Evolutionary conservation across 2,329 filamentous ascomycete genomes (phyloP).

Genomic region (Knoxdaviesia capensis): DNA sequence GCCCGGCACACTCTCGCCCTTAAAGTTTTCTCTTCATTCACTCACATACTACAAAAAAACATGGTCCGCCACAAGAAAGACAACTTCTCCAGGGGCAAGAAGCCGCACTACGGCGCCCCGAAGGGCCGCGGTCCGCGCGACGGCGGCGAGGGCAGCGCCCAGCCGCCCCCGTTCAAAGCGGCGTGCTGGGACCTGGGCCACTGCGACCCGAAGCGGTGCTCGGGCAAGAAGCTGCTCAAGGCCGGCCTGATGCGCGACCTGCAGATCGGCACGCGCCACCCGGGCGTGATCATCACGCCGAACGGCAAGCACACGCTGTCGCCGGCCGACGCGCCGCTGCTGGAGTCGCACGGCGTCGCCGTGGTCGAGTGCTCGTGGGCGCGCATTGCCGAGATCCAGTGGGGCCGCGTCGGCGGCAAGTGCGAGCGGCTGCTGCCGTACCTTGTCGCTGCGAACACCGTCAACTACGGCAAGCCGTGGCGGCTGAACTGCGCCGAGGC

Average conservation of each 20-base stretch:
- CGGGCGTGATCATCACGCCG: constrained; percentile 82
- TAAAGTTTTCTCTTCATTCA: too few relatives aligned
- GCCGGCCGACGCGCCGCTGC: constrained; percentile 58
- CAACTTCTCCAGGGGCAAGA: constrained; percentile 49
- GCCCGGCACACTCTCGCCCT: too few relatives aligned
- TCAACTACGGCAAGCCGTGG: constrained; percentile 96
- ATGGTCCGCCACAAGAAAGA: constrained; percentile 99
- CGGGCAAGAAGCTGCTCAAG: constrained; percentile 83
- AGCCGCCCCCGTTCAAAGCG: constrained; percentile 52
- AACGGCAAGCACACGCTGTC: constrained; percentile 78
- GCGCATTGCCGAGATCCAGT: constrained; percentile 75
- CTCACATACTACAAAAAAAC: background rate
- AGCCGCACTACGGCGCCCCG: constrained; percentile 37
- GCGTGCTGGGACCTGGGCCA: constrained; percentile 97
- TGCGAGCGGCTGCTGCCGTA: constrained; percentile 85
- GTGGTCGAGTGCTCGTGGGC: constrained; percentile 98
- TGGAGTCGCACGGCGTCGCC: constrained; percentile 79
- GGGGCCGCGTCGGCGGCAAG: constrained; percentile 77
- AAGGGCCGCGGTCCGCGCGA: constrained; percentile 30
- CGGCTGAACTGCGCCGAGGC: constrained; percentile 91
- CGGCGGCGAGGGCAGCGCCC: constrained; percentile 16
- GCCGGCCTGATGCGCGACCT: constrained; percentile 87
- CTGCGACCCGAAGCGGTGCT: constrained; percentile 93
- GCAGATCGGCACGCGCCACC: constrained; percentile 76
- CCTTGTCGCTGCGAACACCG: constrained; percentile 85